Percentiles rank a stretch among this genome's conserved stretches.
phyloP scores from a whole-genome alignment of 768 basidiomycete genomes.

The Hygrophorus russula region DNA sequence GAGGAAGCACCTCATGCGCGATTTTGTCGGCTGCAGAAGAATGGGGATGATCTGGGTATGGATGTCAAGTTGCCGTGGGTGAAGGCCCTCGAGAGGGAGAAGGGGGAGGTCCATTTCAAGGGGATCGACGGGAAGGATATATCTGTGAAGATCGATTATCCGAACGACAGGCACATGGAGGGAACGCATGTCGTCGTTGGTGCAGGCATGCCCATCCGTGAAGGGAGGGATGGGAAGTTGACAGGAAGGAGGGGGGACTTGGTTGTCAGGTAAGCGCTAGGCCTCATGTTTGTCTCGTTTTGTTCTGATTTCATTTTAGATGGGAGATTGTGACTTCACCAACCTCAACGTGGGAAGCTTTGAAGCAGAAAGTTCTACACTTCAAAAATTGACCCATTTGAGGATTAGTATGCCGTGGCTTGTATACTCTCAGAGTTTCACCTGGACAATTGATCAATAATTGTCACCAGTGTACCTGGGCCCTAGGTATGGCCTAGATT shows the following conservation, averaged over 20 bases:
- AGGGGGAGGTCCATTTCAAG: constrained; percentile 34
- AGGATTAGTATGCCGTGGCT: background rate
- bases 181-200: constrained; percentile 35
- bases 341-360: constrained; percentile 7
- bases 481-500: too few relatives aligned
- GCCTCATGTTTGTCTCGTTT: background rate
- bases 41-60: constrained; percentile 34
- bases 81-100: constrained; percentile 30
- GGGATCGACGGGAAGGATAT: constrained; percentile 43
- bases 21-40: constrained; percentile 31
- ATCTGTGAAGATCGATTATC: constrained; percentile 35
- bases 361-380: constrained; percentile 7
- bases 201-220: constrained; percentile 48
- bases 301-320: constrained; percentile 5
- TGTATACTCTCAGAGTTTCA: too few relatives aligned
- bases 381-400: constrained; percentile 1
- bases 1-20: constrained; percentile 39
- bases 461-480: too few relatives aligned
- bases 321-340: constrained; percentile 12
- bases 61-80: constrained; percentile 44
- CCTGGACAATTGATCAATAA: too few relatives aligned
- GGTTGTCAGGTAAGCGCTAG: constrained; percentile 31
- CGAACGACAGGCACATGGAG: constrained; percentile 27
- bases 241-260: constrained; percentile 35
- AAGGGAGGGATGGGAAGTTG: constrained; percentile 26